Evolutionary conservation across 2,329 filamentous ascomycete genomes (phyloP).

Genomic region (Colletotrichum paranaense): DNA sequence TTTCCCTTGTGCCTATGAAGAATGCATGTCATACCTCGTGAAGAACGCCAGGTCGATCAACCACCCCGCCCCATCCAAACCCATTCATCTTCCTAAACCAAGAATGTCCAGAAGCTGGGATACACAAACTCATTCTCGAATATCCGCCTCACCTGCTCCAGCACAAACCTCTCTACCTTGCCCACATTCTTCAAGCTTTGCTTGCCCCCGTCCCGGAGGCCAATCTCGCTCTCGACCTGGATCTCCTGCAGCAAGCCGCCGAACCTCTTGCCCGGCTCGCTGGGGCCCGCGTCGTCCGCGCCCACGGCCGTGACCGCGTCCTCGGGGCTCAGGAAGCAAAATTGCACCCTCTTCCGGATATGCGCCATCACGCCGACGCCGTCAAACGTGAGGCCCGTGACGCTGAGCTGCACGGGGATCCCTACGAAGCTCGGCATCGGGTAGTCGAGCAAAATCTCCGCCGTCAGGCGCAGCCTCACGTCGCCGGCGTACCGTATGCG

Average conservation of each 20-base stretch:
- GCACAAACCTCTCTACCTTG: conserved; percentile 96
- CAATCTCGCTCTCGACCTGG: conserved; percentile 96
- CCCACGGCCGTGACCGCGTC: conserved; percentile 83
- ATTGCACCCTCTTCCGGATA: conserved; percentile 89
- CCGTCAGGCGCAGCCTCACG: conserved; percentile 87
- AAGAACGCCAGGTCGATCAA: background rate
- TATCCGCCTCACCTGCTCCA: conserved; percentile 95
- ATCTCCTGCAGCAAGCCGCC: conserved; percentile 92
- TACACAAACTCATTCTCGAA: conserved; percentile 99
- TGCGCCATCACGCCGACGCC: conserved; percentile 93
- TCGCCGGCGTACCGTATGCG: conserved; percentile 91
- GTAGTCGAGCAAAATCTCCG: conserved; percentile 96
- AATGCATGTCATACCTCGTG: background rate
- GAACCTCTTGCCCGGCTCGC: conserved; percentile 51
- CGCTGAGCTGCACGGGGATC: conserved; percentile 92
- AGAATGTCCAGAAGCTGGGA: conserved; percentile 97
- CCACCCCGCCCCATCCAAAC: background rate
- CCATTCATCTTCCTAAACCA: conserved; percentile 61
- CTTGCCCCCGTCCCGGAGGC: conserved; percentile 88
- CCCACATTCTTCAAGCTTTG: conserved; percentile 98
- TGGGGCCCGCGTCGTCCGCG: conserved; percentile 50
- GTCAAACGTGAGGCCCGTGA: conserved; percentile 95
- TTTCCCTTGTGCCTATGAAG: background rate
- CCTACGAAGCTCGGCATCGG: conserved; percentile 98
- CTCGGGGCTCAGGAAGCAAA: conserved; percentile 93